A percentile compares a stretch with the other conserved stretches of the same genome.
phyloP scores from a whole-genome alignment of 1,284 basidiomycete species.

The Marasmius fiardii region DNA sequence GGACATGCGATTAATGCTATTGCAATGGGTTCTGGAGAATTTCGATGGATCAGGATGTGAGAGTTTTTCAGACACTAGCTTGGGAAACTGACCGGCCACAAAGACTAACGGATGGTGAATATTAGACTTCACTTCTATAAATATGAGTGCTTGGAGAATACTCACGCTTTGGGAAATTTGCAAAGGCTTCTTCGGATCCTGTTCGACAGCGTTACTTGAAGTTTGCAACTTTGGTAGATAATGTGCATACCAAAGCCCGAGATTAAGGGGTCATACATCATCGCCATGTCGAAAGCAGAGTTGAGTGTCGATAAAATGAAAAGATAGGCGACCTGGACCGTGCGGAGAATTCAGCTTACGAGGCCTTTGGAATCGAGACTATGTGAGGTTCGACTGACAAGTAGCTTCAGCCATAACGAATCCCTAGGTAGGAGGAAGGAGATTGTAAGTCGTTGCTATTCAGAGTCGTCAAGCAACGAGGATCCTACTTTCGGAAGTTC shows the following conservation, averaged over 20 bases:
- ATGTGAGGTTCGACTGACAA: constrained; percentile 26
- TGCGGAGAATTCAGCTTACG: not conserved
- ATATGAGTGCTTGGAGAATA: not conserved
- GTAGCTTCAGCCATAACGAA: constrained; percentile 34
- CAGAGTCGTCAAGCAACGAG: constrained; percentile 8
- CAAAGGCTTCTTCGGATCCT: constrained; percentile 22
- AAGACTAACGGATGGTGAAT: constrained; percentile 6
- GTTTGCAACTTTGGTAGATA: not conserved
- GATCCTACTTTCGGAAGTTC: constrained; percentile 27
- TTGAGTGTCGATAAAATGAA: constrained; percentile 41
- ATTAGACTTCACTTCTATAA: not conserved
- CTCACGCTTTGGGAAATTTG: constrained; percentile 14
- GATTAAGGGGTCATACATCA: constrained; percentile 46
- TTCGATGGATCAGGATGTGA: too few relatives aligned
- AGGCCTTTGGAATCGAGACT: not conserved
- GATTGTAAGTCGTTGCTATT: constrained; percentile 5
- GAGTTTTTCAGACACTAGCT: not conserved
- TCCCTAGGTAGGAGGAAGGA: constrained; percentile 28
- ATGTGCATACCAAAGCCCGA: constrained; percentile 33
- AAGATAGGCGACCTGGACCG: constrained; percentile 35
- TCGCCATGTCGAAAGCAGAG: constrained; percentile 37
- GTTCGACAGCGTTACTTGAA: not conserved
- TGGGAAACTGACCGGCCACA: constrained; percentile 5
- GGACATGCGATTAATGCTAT: constrained; percentile 44
- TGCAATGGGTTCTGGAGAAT: constrained; percentile 26